Evolutionary conservation across 179 eudicot species (phyloP).

Genomic region (Camellia oleifera): DNA sequence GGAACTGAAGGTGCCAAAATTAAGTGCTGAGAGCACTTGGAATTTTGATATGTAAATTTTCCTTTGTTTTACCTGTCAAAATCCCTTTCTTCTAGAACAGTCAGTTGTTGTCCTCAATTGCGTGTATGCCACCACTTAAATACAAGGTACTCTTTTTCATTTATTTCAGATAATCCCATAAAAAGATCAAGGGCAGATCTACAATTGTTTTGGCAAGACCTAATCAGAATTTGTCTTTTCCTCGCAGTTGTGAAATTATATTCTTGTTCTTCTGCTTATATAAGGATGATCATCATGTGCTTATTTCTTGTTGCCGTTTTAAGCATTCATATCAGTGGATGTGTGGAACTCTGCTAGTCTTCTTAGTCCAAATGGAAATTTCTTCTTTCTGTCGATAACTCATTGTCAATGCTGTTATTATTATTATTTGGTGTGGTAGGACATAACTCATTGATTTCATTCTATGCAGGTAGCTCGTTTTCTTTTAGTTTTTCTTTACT

Average conservation of each 20-base stretch:
- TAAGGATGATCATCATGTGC: not conserved
- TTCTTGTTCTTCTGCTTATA: not conserved
- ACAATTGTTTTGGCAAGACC: no score
- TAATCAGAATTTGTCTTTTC: not conserved
- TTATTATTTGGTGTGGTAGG: no score
- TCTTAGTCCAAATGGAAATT: no score
- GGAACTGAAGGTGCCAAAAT: conserved; percentile 39
- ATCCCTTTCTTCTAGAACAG: not conserved
- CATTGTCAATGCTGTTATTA: no score
- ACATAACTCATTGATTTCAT: no score
- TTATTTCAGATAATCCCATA: not conserved
- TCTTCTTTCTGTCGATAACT: no score
- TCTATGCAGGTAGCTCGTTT: no score
- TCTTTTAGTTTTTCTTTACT: no score
- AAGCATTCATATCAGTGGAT: not conserved
- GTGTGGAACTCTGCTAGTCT: no score
- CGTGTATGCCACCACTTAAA: no score
- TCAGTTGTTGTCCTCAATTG: no score
- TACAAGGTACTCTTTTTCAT: not conserved
- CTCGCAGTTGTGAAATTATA: not conserved
- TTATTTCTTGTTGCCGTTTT: not conserved
- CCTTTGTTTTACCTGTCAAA: conserved; percentile 14
- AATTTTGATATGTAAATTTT: conserved; percentile 39
- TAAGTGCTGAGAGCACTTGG: conserved; percentile 58
- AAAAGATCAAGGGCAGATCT: not conserved